Percentiles rank a stretch among this genome's conserved stretches.
Evolutionary conservation across 345 rosid genomes (phyloP).

Genomic region (Arabidopsis suecica): DNA sequence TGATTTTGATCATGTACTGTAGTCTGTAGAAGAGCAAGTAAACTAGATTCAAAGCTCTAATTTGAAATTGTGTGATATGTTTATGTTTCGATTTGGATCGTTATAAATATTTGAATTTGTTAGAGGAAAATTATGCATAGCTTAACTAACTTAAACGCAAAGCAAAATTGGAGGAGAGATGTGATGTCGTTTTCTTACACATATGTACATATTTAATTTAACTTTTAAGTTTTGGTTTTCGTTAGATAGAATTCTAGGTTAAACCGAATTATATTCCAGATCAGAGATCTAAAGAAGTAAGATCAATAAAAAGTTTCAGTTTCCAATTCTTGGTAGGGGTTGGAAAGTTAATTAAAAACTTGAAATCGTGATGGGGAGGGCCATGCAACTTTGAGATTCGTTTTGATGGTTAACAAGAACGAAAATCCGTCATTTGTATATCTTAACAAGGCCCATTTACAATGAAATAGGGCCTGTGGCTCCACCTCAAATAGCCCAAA

Average conservation of each 20-base stretch:
- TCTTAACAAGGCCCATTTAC: too few species aligned
- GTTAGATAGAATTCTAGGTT: conserved; percentile 2
- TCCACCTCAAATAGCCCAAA: too few species aligned
- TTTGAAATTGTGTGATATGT: conserved; percentile 11
- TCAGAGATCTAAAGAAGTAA: neutral
- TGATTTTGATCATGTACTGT: conserved; percentile 11
- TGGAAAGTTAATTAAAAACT: neutral
- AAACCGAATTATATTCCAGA: neutral
- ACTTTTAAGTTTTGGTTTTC: conserved; percentile 17
- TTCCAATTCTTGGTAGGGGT: neutral
- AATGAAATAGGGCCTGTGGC: too few species aligned
- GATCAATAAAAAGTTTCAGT: neutral
- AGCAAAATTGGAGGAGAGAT: conserved; percentile 46
- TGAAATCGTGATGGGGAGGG: neutral
- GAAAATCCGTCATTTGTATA: too few species aligned
- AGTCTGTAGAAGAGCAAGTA: neutral
- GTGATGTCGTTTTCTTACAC: conserved; percentile 41
- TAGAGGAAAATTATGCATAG: conserved; percentile 32
- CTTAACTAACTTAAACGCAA: conserved; percentile 51
- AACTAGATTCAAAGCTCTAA: conserved; percentile 1
- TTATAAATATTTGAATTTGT: conserved; percentile 25
- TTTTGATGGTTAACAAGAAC: neutral
- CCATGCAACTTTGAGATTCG: neutral
- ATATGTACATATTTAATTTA: neutral
- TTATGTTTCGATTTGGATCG: neutral